Percentiles rank a stretch among this genome's conserved stretches.
Evolutionary conservation across 352 stramenopile genomes (phyloP).

Genomic region (Phytopythium helicoides): DNA sequence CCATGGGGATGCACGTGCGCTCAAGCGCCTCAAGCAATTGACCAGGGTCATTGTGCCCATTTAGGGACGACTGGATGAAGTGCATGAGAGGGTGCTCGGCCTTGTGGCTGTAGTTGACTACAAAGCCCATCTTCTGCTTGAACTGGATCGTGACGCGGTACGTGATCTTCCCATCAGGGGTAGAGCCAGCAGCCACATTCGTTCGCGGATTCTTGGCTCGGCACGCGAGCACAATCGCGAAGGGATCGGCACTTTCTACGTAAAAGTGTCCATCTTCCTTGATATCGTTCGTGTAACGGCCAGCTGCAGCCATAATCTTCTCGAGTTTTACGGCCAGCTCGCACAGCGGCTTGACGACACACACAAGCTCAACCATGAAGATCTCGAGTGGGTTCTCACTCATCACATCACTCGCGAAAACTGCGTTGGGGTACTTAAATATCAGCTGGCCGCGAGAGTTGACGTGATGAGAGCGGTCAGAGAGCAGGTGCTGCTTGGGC

Average conservation of each 20-base stretch:
- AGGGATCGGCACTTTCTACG: slow-evolving; percentile 82
- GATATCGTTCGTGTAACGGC: slow-evolving; percentile 75
- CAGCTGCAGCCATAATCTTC: slow-evolving; percentile 56
- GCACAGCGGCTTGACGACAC: slow-evolving; percentile 81
- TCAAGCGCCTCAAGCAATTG: slow-evolving; percentile 83
- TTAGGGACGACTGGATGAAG: slow-evolving; percentile 83
- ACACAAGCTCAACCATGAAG: slow-evolving; percentile 89
- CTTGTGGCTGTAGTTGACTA: slow-evolving; percentile 88
- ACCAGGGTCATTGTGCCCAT: slow-evolving; percentile 73
- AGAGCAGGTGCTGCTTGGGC: slow-evolving; percentile 52
- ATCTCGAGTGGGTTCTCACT: slow-evolving; percentile 83
- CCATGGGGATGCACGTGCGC: slow-evolving; percentile 81
- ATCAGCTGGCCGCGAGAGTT: slow-evolving; percentile 73
- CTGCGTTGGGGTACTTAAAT: slow-evolving; percentile 74
- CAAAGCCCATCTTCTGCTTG: slow-evolving; percentile 87
- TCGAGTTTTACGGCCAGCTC: slow-evolving; percentile 82
- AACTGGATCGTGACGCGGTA: slow-evolving; percentile 85
- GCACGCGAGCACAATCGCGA: slow-evolving; percentile 77
- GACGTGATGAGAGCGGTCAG: slow-evolving; percentile 68
- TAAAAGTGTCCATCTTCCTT: slow-evolving; percentile 76
- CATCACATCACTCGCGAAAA: slow-evolving; percentile 63
- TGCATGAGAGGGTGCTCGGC: slow-evolving; percentile 82
- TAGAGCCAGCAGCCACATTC: slow-evolving; percentile 68
- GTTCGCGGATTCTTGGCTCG: slow-evolving; percentile 67
- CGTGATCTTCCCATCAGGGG: slow-evolving; percentile 65